phyloP scores from a whole-genome alignment of 2,329 filamentous ascomycete genomes.

The Colletotrichum sp. region DNA sequence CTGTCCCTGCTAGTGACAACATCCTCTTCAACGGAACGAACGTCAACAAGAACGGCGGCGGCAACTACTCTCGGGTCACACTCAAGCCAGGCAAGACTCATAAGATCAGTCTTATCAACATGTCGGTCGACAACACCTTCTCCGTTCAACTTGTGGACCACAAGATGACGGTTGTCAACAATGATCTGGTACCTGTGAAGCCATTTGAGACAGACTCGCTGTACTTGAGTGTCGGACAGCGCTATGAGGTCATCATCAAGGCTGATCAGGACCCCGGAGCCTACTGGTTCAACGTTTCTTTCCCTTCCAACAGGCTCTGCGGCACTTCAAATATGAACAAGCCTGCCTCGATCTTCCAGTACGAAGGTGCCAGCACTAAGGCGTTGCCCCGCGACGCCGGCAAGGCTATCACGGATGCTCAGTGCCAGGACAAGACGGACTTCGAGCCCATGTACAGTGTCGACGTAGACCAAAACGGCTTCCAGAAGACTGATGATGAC shows the following conservation, averaged over 20 bases:
- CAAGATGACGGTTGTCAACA: conserved; percentile 67
- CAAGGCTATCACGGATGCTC: conserved; percentile 24
- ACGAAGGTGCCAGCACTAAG: conserved; percentile 33
- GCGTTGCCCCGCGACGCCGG: conserved; percentile 34
- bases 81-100: conserved; percentile 59
- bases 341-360: conserved; percentile 44
- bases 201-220: conserved; percentile 68
- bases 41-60: conserved; percentile 31
- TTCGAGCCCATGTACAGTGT: conserved; percentile 31
- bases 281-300: conserved; percentile 43
- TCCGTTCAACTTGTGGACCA: conserved; percentile 66
- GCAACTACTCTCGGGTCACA: conserved; percentile 49
- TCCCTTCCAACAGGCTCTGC: conserved; percentile 33
- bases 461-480: conserved; percentile 28
- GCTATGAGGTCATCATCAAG: conserved; percentile 42
- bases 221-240: conserved; percentile 65
- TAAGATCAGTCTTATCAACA: conserved; percentile 65
- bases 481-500: conserved; percentile 27
- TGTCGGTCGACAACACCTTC: conserved; percentile 54
- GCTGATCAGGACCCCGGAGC: conserved; percentile 30
- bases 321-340: conserved; percentile 33
- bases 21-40: conserved; percentile 49
- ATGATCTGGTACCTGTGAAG: conserved; percentile 66
- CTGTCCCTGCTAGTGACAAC: conserved; percentile 35
- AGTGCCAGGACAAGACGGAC: conserved; percentile 25